Evolutionary conservation across 163 green algal species (phyloP).

Genomic region (Scenedesmus sp.): DNA sequence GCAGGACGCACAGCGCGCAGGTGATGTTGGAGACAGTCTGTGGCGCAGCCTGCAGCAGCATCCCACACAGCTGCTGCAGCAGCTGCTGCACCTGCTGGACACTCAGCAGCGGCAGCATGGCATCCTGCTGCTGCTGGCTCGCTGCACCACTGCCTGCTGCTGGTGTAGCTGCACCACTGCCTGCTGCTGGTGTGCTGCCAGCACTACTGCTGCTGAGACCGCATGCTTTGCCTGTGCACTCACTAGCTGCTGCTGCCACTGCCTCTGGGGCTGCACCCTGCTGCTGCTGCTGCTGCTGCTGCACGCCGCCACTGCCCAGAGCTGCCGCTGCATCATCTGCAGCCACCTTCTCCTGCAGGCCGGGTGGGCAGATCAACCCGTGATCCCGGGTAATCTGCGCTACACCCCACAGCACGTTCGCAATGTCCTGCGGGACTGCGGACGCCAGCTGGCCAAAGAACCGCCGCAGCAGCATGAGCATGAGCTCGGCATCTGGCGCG

Average conservation of each 20-base stretch:
- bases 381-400: constrained; percentile 37
- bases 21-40: constrained; percentile 53
- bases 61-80: constrained; percentile 35
- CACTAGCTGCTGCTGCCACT: background rate
- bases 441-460: constrained; percentile 26
- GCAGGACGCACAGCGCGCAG: constrained; percentile 52
- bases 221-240: background rate
- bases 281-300: no score
- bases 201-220: background rate
- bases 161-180: no score
- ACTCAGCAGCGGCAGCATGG: constrained; percentile 28
- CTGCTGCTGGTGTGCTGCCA: background rate
- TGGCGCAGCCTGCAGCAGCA: background rate
- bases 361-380: background rate
- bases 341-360: background rate
- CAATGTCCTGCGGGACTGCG: constrained; percentile 51
- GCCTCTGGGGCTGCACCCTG: background rate
- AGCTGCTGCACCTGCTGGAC: constrained; percentile 39
- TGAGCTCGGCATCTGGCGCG: background rate
- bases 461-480: constrained; percentile 26
- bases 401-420: constrained; percentile 55
- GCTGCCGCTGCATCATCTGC: background rate
- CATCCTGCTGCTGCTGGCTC: background rate
- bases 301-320: background rate
- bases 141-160: background rate